Percentiles rank a stretch among this genome's conserved stretches.
Evolutionary conservation across 495 filamentous ascomycete species (phyloP).

Genomic region (Peziza echinospora): DNA sequence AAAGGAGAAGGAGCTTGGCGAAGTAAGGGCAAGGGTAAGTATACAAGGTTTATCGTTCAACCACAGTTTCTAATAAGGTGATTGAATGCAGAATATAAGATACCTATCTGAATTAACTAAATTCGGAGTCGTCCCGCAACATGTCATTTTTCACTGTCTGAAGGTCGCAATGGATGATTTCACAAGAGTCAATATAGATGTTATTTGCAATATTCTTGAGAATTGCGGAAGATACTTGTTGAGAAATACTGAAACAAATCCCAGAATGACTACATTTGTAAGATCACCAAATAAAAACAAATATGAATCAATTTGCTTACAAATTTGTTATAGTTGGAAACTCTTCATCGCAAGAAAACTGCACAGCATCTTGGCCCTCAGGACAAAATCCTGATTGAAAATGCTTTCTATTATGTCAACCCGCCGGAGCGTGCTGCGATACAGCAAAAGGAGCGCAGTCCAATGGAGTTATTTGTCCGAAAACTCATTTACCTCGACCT

Average conservation of each 20-base stretch:
- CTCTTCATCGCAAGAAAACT: slow-evolving; percentile 81
- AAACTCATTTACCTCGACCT: slow-evolving; percentile 82
- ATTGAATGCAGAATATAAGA: slow-evolving; percentile 70
- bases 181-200: slow-evolving; percentile 95
- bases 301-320: too few species aligned
- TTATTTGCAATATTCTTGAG: slow-evolving; percentile 90
- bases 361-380: slow-evolving; percentile 88
- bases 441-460: slow-evolving; percentile 83
- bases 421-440: slow-evolving; percentile 85
- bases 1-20: slow-evolving; percentile 90
- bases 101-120: slow-evolving; percentile 96
- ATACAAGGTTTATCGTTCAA: too few species aligned
- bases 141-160: slow-evolving; percentile 96
- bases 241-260: slow-evolving; percentile 80
- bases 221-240: slow-evolving; percentile 91
- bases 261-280: slow-evolving; percentile 67
- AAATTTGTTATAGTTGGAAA: slow-evolving; percentile 54
- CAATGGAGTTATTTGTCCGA: slow-evolving; percentile 77
- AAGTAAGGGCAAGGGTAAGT: slow-evolving; percentile 51
- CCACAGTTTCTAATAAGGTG: too few species aligned
- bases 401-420: slow-evolving; percentile 94
- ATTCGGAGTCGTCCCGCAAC: slow-evolving; percentile 92
- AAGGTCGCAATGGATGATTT: slow-evolving; percentile 97
- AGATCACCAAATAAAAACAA: too few species aligned
- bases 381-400: slow-evolving; percentile 95